Percentiles rank a stretch among this genome's conserved stretches.
Evolutionary conservation across 495 filamentous ascomycete species (phyloP).

Genomic region (Polyplosphaeria fusca): DNA sequence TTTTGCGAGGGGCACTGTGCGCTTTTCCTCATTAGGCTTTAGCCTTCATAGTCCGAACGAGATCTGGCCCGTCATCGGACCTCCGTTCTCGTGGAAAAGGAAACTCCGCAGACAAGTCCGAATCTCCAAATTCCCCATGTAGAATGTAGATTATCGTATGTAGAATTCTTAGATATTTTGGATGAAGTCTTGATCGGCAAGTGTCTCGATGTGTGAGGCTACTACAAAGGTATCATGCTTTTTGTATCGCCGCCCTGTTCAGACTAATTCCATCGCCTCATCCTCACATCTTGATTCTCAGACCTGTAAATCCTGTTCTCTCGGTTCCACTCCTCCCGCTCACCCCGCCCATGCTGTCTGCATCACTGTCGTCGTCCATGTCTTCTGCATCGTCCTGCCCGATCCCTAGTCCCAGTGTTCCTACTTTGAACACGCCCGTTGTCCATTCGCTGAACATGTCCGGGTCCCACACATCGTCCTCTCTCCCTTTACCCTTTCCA

Average conservation of each 20-base stretch:
- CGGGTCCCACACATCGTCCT: constrained; percentile 49
- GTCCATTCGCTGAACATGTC: constrained; percentile 41
- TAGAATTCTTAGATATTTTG: too few relatives aligned
- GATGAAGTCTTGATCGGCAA: too few relatives aligned
- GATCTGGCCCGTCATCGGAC: too few relatives aligned
- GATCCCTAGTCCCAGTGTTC: constrained; percentile 29
- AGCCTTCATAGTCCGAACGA: too few relatives aligned
- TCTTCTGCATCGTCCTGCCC: constrained; percentile 1
- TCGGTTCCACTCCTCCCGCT: constrained; percentile 18
- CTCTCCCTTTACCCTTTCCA: constrained; percentile 59
- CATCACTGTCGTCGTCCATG: constrained; percentile 5
- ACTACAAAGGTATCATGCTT: too few relatives aligned
- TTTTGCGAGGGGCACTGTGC: constrained; percentile 21
- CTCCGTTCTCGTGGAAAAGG: too few relatives aligned
- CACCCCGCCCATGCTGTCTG: constrained; percentile 9
- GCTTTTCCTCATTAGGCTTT: too few relatives aligned
- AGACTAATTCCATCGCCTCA: background rate
- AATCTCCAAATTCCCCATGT: too few relatives aligned
- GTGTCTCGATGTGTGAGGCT: too few relatives aligned
- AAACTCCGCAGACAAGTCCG: too few relatives aligned
- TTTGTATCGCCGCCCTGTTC: too few relatives aligned
- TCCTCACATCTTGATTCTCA: constrained; percentile 28
- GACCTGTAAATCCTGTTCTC: constrained; percentile 21
- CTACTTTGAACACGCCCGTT: constrained; percentile 34
- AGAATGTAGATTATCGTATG: too few relatives aligned